These are phyloP conservation scores for Colletotrichum noveboracense DNA, from an alignment of 2,329 filamentous ascomycete genomes.

Conservation along the genomic window DNA sequence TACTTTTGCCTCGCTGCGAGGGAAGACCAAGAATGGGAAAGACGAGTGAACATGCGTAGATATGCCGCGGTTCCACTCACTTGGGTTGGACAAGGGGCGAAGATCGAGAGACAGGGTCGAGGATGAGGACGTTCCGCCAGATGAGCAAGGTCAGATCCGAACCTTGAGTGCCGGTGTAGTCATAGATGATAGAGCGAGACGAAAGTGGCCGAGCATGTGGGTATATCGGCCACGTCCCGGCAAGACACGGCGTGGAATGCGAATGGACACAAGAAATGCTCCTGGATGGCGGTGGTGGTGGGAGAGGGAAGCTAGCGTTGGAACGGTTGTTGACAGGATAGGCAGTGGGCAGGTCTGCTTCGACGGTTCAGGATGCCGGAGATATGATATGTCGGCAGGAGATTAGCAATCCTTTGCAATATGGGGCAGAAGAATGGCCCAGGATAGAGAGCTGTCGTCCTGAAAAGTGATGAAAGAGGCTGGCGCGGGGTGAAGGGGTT, in stretches of 20 bases:
- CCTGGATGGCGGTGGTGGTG: background rate
- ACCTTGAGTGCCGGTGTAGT: background rate
- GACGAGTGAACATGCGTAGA: background rate
- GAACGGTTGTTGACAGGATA: background rate
- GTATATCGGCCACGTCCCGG: background rate
- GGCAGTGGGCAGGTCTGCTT: background rate
- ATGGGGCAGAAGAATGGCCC: background rate
- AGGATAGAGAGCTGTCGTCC: background rate
- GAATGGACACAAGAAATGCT: background rate
- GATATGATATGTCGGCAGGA: background rate
- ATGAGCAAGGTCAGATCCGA: background rate
- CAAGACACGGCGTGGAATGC: slow-evolving; percentile 2
- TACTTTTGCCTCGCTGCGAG: background rate
- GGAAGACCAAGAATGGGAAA: background rate
- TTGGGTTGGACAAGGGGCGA: background rate
- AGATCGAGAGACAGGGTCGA: slow-evolving; percentile 6
- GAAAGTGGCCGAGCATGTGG: background rate
- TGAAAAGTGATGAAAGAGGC: slow-evolving; percentile 8
- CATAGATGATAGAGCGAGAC: background rate
- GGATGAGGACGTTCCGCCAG: background rate
- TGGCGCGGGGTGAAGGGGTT: slow-evolving; percentile 16
- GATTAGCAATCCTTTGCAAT: background rate
- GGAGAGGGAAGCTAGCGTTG: background rate
- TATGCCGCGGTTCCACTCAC: slow-evolving; percentile 13
- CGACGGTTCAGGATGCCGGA: background rate